phyloP scores from a whole-genome alignment of 371 early-diverging fungal species.

The Mortierella sp. region DNA sequence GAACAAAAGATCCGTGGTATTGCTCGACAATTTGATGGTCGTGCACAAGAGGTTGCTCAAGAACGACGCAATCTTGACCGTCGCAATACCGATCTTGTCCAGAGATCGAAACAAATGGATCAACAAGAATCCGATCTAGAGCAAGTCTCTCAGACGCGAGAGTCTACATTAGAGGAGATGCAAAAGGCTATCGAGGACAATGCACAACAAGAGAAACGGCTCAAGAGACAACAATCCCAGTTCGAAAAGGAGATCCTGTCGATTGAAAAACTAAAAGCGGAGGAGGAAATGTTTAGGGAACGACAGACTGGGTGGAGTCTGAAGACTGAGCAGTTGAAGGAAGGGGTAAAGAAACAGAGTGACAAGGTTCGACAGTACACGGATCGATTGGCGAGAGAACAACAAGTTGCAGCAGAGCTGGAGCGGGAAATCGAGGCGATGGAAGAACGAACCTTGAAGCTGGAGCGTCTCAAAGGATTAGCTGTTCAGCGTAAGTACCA shows the following conservation, averaged over 20 bases:
- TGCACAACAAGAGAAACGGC: slow-evolving; percentile 19
- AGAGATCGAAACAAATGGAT: slow-evolving; percentile 16
- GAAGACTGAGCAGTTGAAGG: slow-evolving; percentile 14
- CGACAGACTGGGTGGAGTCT: slow-evolving; percentile 42
- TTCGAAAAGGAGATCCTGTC: slow-evolving; percentile 22
- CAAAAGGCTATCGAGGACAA: slow-evolving; percentile 22
- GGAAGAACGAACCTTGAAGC: slow-evolving; percentile 14
- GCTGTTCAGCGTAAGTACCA: slow-evolving; percentile 29
- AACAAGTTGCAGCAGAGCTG: slow-evolving; percentile 10
- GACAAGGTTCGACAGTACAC: slow-evolving; percentile 13
- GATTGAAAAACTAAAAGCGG: slow-evolving; percentile 24
- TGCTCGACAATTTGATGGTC: slow-evolving; percentile 32
- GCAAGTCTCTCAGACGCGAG: slow-evolving; percentile 6
- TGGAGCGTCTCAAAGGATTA: slow-evolving; percentile 28
- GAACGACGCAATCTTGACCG: slow-evolving; percentile 31
- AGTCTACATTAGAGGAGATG: slow-evolving; percentile 9
- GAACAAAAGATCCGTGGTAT: slow-evolving; percentile 27
- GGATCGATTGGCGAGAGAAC: slow-evolving; percentile 12
- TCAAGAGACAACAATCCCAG: slow-evolving; percentile 24
- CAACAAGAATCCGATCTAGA: slow-evolving; percentile 18
- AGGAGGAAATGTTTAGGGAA: slow-evolving; percentile 41
- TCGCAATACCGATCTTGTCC: slow-evolving; percentile 13
- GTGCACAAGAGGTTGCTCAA: slow-evolving; percentile 20
- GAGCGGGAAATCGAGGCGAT: slow-evolving; percentile 16
- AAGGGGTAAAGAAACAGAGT: slow-evolving; percentile 19